A percentile compares a stretch with the other conserved stretches of the same genome.
Evolutionary conservation across 495 filamentous ascomycete genomes (phyloP).

Genomic region (Penicillium turbatum): DNA sequence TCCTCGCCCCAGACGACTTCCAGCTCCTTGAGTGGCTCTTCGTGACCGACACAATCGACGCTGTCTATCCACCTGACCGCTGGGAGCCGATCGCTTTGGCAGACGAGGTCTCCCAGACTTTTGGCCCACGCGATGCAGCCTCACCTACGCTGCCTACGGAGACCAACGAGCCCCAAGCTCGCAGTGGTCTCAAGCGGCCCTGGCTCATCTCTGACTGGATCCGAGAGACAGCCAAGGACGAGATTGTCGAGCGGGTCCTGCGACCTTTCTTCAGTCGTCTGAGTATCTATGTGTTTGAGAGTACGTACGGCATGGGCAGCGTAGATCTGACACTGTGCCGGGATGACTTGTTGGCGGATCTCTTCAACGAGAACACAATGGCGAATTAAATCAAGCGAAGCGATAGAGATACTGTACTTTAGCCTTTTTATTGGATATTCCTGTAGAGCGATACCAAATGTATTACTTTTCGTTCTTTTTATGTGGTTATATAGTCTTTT

Average conservation of each 20-base stretch:
- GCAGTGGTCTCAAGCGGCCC: constrained; percentile 32
- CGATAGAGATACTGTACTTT: background rate
- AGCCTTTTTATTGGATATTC: background rate
- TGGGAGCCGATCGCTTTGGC: constrained; percentile 73
- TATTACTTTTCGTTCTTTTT: background rate
- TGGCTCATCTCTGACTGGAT: constrained; percentile 44
- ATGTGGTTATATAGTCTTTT: constrained; percentile 4
- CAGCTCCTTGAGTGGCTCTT: constrained; percentile 96
- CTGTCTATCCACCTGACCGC: constrained; percentile 76
- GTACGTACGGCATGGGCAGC: constrained; percentile 76
- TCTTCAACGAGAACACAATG: constrained; percentile 73
- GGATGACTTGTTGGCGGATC: constrained; percentile 65
- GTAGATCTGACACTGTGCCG: constrained; percentile 67
- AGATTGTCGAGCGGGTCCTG: constrained; percentile 69
- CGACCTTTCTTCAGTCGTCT: constrained; percentile 86
- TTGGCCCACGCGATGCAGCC: constrained; percentile 50
- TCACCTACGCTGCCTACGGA: constrained; percentile 33
- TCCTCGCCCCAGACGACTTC: constrained; percentile 90
- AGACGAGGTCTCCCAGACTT: constrained; percentile 78
- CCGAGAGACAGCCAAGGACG: constrained; percentile 55
- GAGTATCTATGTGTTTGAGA: constrained; percentile 89
- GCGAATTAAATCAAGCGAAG: constrained; percentile 33
- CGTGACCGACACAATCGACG: constrained; percentile 93
- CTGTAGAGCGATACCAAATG: constrained; percentile 3
- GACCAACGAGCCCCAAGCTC: constrained; percentile 29